phyloP scores from a whole-genome alignment of 2,329 filamentous ascomycete genomes.

The Coniochaeta sp. region DNA sequence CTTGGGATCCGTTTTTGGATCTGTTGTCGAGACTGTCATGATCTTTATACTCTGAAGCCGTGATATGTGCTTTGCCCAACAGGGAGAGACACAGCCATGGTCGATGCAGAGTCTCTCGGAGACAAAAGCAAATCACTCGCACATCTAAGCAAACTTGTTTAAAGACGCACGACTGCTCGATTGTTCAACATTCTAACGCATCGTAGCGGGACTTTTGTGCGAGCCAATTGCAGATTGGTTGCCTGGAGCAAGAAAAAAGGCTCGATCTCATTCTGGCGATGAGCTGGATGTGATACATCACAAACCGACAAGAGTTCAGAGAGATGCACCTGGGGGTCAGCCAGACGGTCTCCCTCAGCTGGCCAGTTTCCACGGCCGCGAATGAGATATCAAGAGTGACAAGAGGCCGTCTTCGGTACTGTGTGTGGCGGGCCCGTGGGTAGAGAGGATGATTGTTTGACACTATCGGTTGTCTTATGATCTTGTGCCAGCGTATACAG shows the following conservation, averaged over 20 bases:
- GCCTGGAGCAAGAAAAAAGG: too few species aligned
- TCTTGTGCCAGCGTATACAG: not conserved
- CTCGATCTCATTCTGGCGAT: too few species aligned
- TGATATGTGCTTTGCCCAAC: not conserved
- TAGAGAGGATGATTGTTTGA: not conserved
- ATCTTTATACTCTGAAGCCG: not conserved
- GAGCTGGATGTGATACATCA: too few species aligned
- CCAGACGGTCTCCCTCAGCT: not conserved
- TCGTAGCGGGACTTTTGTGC: too few species aligned
- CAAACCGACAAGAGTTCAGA: too few species aligned
- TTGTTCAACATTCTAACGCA: too few species aligned
- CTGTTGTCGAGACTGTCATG: not conserved
- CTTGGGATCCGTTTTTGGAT: not conserved
- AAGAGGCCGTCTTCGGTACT: not conserved
- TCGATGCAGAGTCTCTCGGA: too few species aligned
- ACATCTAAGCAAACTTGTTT: too few species aligned
- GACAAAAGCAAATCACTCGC: too few species aligned
- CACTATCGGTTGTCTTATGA: not conserved
- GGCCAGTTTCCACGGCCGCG: not conserved
- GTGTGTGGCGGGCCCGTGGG: not conserved
- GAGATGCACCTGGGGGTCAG: not conserved
- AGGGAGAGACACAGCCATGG: not conserved
- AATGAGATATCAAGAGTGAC: not conserved
- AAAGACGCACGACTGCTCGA: too few species aligned
- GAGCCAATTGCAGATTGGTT: too few species aligned